Evolutionary conservation across 2,329 filamentous ascomycete species (phyloP).

Genomic region (Penicillium verrucosum): DNA sequence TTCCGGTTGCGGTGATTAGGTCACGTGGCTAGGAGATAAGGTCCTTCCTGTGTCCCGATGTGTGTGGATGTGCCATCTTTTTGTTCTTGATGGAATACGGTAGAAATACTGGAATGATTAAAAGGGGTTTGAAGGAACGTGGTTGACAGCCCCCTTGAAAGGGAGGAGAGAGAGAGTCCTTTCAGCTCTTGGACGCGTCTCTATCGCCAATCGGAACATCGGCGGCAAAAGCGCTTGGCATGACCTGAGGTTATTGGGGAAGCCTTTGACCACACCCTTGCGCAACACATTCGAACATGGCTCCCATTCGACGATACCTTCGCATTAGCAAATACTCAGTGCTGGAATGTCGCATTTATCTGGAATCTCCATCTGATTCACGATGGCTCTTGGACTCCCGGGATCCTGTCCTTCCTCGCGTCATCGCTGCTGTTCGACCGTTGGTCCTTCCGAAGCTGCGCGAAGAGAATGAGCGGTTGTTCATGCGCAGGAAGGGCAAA

Average conservation of each 20-base stretch:
- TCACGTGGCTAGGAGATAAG: slow-evolving; percentile 13
- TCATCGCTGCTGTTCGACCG: slow-evolving; percentile 81
- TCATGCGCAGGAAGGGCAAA: slow-evolving; percentile 70
- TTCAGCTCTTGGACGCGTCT: not conserved
- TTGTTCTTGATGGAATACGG: not conserved
- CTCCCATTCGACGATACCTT: slow-evolving; percentile 82
- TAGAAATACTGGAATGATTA: not conserved
- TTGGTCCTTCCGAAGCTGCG: slow-evolving; percentile 85
- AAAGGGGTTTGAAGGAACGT: not conserved
- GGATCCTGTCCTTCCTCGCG: slow-evolving; percentile 71
- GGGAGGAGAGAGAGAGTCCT: not conserved
- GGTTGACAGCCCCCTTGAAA: not conserved
- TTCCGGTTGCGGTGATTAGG: slow-evolving; percentile 16
- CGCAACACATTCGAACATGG: slow-evolving; percentile 56
- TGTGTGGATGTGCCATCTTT: not conserved
- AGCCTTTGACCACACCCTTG: not conserved
- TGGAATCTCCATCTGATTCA: slow-evolving; percentile 81
- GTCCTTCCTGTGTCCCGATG: not conserved
- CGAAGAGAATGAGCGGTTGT: slow-evolving; percentile 68
- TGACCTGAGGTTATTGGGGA: slow-evolving; percentile 10
- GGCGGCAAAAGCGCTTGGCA: slow-evolving; percentile 16
- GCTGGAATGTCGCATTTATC: slow-evolving; percentile 93
- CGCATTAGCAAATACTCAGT: slow-evolving; percentile 91
- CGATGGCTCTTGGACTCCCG: slow-evolving; percentile 79
- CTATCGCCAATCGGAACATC: slow-evolving; percentile 19